Base-by-base conservation (phyloP, 768 basidiomycete species). In the Polyporus arcularius region DNA sequence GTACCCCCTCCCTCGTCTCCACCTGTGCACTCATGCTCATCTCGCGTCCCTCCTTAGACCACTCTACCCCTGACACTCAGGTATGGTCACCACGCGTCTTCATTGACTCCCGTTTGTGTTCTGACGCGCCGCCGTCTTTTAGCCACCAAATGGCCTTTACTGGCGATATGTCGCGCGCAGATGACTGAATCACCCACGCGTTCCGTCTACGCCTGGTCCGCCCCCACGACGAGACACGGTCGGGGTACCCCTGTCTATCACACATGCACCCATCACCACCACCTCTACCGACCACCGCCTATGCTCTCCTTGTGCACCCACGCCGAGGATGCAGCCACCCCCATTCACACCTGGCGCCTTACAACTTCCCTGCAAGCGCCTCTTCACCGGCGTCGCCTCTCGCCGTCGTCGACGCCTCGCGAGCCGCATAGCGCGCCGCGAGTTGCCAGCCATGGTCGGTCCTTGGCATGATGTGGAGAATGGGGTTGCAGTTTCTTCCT, bases 1-100 rank as follows among this genome's bases (percentile, higher is more conserved):
- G 86, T 81, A 51, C 53, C 58, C 58, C 18, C 43, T 16, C 50
- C 53, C 40, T 63, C 30, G 49, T 18, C 42, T 53, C 21, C 21
- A 26, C 21, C 38, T 43, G 26, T 21, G 41, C 43, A 16, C 52
- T 47, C 12, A 61, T 67, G 56, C 53, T 58, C 49, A 9, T 53
- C 61, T 42, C 59, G 50, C 42, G 21, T 51, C 6, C 39, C 51
- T 32, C 35, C 15, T n/a, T 51, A 89, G 88, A 90, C 74, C 75
- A 84, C 54, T 87, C 88, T 11, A 82, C 81, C 6, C 77, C 80
- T 0, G 78, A 80, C 49, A 86, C 85, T 16, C 71, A 72, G 70
- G 73, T 73, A 59, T 62, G 68, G 67, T 32, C 26, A 53, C 54
- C n/a, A 41, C 52, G 54, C 43, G 58, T 61, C 14, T 15, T 31